Evolutionary conservation across 2,329 filamentous ascomycete genomes (phyloP).

Genomic region (Achaetomium macrosporum): DNA sequence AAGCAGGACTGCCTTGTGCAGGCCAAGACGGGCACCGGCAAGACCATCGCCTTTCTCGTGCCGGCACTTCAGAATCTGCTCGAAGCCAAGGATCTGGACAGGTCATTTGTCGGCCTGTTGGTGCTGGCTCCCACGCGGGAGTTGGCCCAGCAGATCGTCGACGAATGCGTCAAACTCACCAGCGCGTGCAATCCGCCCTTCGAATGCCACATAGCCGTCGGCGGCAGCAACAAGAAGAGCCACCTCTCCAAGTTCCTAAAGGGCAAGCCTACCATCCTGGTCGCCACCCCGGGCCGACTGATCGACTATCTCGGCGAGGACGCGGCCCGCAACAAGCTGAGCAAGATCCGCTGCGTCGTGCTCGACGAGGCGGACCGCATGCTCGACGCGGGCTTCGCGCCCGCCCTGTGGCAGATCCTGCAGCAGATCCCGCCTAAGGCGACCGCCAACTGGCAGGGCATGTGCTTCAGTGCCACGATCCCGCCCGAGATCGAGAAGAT

Average conservation of each 20-base stretch:
- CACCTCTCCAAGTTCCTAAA: constrained; percentile 65
- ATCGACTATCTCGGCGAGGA: constrained; percentile 71
- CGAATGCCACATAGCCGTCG: constrained; percentile 71
- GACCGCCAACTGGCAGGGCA: constrained; percentile 59
- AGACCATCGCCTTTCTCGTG: constrained; percentile 76
- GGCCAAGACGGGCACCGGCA: constrained; percentile 82
- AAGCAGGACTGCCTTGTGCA: constrained; percentile 63
- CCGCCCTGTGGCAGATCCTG: constrained; percentile 70
- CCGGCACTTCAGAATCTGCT: constrained; percentile 78
- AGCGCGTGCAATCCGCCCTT: constrained; percentile 58
- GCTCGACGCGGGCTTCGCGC: constrained; percentile 80
- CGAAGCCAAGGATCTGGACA: constrained; percentile 30
- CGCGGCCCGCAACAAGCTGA: constrained; percentile 60
- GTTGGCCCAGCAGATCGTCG: constrained; percentile 62
- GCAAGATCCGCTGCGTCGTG: constrained; percentile 67
- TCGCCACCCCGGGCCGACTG: constrained; percentile 74
- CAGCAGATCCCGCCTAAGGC: constrained; percentile 59
- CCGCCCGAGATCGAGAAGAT: constrained; percentile 72
- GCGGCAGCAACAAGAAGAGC: constrained; percentile 67
- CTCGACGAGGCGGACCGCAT: constrained; percentile 80
- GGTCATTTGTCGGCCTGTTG: constrained; percentile 48
- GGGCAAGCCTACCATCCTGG: constrained; percentile 67
- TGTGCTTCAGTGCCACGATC: constrained; percentile 83
- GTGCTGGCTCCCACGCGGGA: constrained; percentile 67
- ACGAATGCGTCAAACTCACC: constrained; percentile 61